phyloP scores from a whole-genome alignment of 1,284 basidiomycete species.

The Porphyrellus sp. region DNA sequence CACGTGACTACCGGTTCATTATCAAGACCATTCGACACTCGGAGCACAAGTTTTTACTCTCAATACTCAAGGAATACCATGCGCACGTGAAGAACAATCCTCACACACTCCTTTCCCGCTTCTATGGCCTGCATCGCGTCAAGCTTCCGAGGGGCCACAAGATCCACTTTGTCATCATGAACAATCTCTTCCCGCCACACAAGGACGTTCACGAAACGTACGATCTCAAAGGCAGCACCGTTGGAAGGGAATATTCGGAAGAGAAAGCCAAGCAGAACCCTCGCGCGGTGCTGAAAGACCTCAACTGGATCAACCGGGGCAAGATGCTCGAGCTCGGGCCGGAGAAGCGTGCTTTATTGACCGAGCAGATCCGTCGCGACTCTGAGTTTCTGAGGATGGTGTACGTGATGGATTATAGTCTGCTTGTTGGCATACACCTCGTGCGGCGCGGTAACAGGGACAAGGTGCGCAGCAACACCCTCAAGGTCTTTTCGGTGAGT shows the following conservation, averaged over 20 bases:
- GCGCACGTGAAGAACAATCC: slow-evolving; percentile 88
- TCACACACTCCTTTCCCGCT: slow-evolving; percentile 89
- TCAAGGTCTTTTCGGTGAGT: slow-evolving; percentile 88
- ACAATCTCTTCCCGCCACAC: slow-evolving; percentile 97
- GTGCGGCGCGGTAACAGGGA: slow-evolving; percentile 89
- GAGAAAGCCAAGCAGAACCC: slow-evolving; percentile 79
- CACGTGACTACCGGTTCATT: slow-evolving; percentile 97
- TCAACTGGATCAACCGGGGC: slow-evolving; percentile 90
- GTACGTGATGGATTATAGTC: slow-evolving; percentile 94
- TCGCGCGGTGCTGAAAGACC: slow-evolving; percentile 89
- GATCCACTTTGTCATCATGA: slow-evolving; percentile 99
- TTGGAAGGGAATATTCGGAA: slow-evolving; percentile 87
- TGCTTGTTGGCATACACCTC: slow-evolving; percentile 93
- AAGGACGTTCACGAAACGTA: slow-evolving; percentile 98
- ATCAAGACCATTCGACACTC: slow-evolving; percentile 97
- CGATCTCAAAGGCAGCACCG: slow-evolving; percentile 93
- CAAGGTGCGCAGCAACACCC: slow-evolving; percentile 83
- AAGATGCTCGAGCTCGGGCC: slow-evolving; percentile 87
- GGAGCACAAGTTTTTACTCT: slow-evolving; percentile 92
- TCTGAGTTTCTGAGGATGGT: slow-evolving; percentile 81
- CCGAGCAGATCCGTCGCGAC: slow-evolving; percentile 87
- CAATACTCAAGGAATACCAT: slow-evolving; percentile 85
- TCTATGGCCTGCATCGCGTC: slow-evolving; percentile 96
- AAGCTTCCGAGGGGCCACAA: slow-evolving; percentile 92
- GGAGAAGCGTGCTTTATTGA: slow-evolving; percentile 87